Conservation (phyloP, 139 green algal species). For the Coelastrella sp. region DNA sequence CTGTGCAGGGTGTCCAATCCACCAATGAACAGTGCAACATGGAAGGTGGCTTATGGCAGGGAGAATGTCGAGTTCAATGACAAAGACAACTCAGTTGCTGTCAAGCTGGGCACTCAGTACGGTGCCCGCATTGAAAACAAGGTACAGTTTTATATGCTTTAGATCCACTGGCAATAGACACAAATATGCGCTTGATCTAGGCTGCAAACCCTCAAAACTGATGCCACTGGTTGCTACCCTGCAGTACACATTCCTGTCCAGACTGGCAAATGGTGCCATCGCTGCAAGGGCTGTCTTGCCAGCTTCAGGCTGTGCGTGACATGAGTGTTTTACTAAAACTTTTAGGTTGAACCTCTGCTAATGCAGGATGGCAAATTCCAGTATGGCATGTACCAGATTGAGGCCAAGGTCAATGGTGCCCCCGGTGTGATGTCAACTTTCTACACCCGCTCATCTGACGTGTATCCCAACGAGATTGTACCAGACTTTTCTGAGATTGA, state of each 20-base stretch:
- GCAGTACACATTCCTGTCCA: no score
- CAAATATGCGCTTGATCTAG: no score
- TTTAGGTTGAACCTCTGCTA: not conserved
- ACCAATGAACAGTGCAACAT: not conserved
- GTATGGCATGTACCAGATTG: slow-evolving; percentile 14
- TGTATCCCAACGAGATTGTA: not conserved
- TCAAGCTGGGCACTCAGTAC: not conserved
- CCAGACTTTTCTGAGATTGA: slow-evolving; percentile 28
- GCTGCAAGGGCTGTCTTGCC: no score
- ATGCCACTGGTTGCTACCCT: no score
- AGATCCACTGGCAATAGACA: no score
- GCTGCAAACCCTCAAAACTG: no score
- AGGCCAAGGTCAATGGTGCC: not conserved
- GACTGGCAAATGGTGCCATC: no score
- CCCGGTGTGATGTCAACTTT: slow-evolving; percentile 11
- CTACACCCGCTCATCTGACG: not conserved
- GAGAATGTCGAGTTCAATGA: not conserved
- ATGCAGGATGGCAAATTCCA: not conserved
- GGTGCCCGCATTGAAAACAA: not conserved
- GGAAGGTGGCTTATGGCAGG: not conserved
- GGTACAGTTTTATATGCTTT: no score
- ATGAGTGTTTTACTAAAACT: not conserved
- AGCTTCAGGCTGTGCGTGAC: not conserved
- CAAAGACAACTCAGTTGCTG: not conserved
- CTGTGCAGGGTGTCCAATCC: not conserved